Base-by-base conservation (phyloP, 805 yeast species). In the Yarrowia alimentaria region DNA sequence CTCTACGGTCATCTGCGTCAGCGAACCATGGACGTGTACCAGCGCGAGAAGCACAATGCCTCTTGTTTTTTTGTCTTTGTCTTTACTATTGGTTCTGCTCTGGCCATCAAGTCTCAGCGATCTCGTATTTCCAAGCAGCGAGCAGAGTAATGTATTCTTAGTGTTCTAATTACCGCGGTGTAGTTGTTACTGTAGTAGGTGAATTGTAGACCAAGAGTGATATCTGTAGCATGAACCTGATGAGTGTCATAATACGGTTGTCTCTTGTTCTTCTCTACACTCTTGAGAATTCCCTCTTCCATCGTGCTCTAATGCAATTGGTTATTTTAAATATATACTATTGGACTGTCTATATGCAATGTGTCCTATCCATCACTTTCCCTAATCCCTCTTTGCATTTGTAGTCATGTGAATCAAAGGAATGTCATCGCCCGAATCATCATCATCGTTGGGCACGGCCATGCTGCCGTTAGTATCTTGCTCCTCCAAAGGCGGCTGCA, bases 41-140 rank as follows among this genome's bases (percentile, higher is more conserved):
- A 26, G 26, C 47, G 47, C 25, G 47, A 40, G n/a, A 26, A 40
- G 47, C 47, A 28, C 26, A 26, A 40, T 14, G 47, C 47, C 33
- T 18, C 19, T 33, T 28, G 33, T 13, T 40, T 40, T 19, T 28
- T 40, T 13, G 47, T 28, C 12, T 26, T 40, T 20, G 30, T 40
- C 47, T 40, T 40, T 33, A 40, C 33, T 19, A 17, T 21, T 21
- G 47, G 33, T 19, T 40, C 33, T 10, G 47, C 28, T 13, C 6
- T 40, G 18, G 47, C 33, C 25, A 40, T 40, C 25, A 18, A 13
- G 33, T 12, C 33, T 33, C 47, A 33, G 19, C 30, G 33, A 13
- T 28, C 47, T 8, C 5, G 4, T n/a, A 17, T 11, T 10, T 6
- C 28, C 25, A 40, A 40, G 25, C 47, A 40, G 5, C 47, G 47